Percentiles rank a stretch among this genome's conserved stretches.
Evolutionary conservation across 805 yeast species (phyloP).

Genomic region (Candida manassasensis): DNA sequence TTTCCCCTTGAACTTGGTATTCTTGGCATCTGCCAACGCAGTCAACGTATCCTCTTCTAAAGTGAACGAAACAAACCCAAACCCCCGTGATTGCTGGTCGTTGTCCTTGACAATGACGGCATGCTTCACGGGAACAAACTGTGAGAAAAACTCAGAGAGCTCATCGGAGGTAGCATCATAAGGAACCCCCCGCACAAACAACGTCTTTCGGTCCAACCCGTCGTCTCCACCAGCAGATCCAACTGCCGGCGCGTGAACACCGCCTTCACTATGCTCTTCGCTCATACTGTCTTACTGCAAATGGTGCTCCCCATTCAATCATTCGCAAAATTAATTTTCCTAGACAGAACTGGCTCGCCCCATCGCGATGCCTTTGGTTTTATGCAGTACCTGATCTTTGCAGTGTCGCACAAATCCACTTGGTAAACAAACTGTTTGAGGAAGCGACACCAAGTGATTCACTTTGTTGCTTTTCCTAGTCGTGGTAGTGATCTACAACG

Average conservation of each 20-base stretch:
- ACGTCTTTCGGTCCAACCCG: constrained; percentile 52
- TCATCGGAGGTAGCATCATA: constrained; percentile 75
- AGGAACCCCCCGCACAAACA: constrained; percentile 86
- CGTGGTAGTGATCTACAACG: no score
- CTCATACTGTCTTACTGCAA: no score
- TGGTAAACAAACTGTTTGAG: no score
- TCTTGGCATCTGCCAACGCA: constrained; percentile 68
- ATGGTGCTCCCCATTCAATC: no score
- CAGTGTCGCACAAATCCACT: no score
- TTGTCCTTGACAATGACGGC: constrained; percentile 84
- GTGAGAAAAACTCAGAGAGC: constrained; percentile 79
- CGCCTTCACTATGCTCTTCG: constrained; percentile 2
- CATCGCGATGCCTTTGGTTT: constrained; percentile 1
- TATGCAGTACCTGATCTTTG: neutral
- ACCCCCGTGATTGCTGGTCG: constrained; percentile 79
- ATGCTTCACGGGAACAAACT: constrained; percentile 91
- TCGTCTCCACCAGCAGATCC: neutral
- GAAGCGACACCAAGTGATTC: no score
- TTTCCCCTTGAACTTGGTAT: constrained; percentile 59
- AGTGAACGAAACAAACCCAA: constrained; percentile 91
- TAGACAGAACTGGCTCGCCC: no score
- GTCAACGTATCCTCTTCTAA: constrained; percentile 75
- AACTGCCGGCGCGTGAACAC: neutral
- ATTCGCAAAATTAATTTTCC: no score
- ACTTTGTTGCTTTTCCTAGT: no score